Evolutionary conservation across 192 early-diverging fungal genomes (phyloP), one percentile per base, ranked within the genome.

Genomic region (Podila verticillata): DNA sequence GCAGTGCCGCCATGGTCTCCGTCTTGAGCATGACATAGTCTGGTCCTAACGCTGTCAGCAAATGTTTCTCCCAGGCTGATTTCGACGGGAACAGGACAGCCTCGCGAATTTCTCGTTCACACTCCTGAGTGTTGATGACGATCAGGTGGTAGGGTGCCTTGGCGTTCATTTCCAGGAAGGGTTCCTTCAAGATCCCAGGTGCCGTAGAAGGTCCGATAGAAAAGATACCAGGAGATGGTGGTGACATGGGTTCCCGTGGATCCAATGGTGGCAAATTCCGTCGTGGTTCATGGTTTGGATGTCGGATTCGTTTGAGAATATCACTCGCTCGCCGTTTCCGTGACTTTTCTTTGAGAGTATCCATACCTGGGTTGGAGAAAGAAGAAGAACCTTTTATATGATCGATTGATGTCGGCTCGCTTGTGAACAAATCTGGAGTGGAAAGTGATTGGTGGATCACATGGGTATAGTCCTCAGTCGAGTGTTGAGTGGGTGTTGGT

Each of bases 51-150:
- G 68, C 57, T 4, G 66, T 56, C 57, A 73, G 68, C 0, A 88
- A 64, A 10, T 72, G 64, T 19, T 65, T 63, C 44, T 88, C 87
- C 87, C 87, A 88, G 31, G 66, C 67, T 5, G 64, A 71, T 70
- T 88, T 88, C 22, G 87, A 86, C 20, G 87, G 84, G 49, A 85
- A 85, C 6, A 88, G 65, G 8, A 88, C 66, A 0, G 87, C 77
- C 57, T 85, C 85, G n/a, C 75, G 63, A 24, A 88, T 88, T 51
- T 87, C 86, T 28, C 84, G 82, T 39, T 88, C 85, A 61, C 87
- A 88, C 57, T 88, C 87, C 63, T 88, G 87, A 0, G 87, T 88
- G n/a, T 86, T 86, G 39, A 88, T 85, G 8, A 71, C 87, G 3
- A 88, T 64, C 17, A 88, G 48, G 66, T 88, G 87, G 59, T 87